Evolutionary conservation across 106 monocot genomes (phyloP).

Genomic region (Platanthera zijinensis): DNA sequence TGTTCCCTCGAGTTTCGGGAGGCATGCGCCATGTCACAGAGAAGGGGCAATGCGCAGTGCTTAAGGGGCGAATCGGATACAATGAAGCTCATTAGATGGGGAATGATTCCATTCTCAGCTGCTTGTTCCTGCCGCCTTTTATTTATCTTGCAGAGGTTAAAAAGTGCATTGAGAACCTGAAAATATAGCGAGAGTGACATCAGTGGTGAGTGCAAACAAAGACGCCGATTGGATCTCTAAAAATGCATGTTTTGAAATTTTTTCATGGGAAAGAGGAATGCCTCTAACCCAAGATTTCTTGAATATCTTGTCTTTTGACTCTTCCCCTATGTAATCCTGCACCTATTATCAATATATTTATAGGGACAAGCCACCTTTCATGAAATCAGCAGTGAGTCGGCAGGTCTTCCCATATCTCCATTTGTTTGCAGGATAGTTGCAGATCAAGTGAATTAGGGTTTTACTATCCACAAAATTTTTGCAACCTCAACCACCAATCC

Average conservation of each 20-base stretch:
- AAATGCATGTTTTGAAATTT: no score
- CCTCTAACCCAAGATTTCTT: no score
- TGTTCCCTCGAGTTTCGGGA: constrained; percentile 97
- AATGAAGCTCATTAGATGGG: constrained; percentile 88
- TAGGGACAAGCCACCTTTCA: no score
- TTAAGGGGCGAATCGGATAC: constrained; percentile 79
- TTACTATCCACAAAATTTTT: no score
- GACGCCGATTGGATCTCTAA: no score
- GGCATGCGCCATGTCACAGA: constrained; percentile 99
- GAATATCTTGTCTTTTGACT: no score
- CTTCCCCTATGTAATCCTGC: no score
- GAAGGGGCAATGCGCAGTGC: constrained; percentile 76
- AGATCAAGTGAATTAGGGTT: no score
- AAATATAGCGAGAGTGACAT: background rate
- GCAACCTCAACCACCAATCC: no score
- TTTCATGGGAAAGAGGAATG: no score
- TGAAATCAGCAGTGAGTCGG: background rate
- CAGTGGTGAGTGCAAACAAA: background rate
- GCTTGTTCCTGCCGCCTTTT: constrained; percentile 97
- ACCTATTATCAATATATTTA: no score
- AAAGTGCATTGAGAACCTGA: constrained; percentile 88
- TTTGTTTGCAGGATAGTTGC: background rate
- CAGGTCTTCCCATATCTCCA: background rate
- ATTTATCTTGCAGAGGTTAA: constrained; percentile 98
- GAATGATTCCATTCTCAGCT: constrained; percentile 96